Percentiles rank a stretch among this genome's conserved stretches.
Evolutionary conservation across 352 stramenopile genomes (phyloP).

Genomic region (Pythium dissotocum): DNA sequence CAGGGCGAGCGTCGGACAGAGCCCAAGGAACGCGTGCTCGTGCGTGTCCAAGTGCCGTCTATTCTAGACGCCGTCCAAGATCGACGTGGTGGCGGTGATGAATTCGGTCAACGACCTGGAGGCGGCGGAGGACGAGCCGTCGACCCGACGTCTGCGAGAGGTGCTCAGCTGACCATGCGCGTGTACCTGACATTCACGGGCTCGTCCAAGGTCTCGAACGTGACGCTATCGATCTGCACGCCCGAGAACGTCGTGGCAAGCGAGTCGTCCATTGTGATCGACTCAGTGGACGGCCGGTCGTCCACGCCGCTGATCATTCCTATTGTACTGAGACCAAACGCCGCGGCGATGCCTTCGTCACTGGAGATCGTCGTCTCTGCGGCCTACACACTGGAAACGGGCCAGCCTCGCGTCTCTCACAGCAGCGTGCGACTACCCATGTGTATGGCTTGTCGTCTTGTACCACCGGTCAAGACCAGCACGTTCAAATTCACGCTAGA

Average conservation of each 20-base stretch:
- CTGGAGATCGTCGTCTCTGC: slow-evolving; percentile 65
- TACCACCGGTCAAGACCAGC: slow-evolving; percentile 76
- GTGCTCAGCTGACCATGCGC: slow-evolving; percentile 68
- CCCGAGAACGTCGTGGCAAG: slow-evolving; percentile 63
- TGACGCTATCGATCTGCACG: slow-evolving; percentile 70
- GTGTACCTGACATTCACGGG: slow-evolving; percentile 88
- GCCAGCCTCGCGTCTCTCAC: slow-evolving; percentile 69
- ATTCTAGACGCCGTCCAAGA: slow-evolving; percentile 61
- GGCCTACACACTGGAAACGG: slow-evolving; percentile 70
- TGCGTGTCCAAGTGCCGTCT: slow-evolving; percentile 70
- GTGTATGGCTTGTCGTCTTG: slow-evolving; percentile 64
- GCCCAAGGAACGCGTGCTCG: slow-evolving; percentile 71
- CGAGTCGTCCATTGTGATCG: slow-evolving; percentile 70
- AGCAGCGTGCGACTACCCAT: slow-evolving; percentile 72
- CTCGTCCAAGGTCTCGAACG: slow-evolving; percentile 59
- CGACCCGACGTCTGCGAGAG: slow-evolving; percentile 11
- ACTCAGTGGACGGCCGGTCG: slow-evolving; percentile 62
- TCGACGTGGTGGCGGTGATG: slow-evolving; percentile 32
- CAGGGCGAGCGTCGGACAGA: slow-evolving; percentile 67
- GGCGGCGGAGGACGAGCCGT: slow-evolving; percentile 7
- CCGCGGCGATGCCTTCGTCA: slow-evolving; percentile 58
- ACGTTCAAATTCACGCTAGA: slow-evolving; percentile 90
- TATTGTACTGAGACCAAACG: slow-evolving; percentile 50
- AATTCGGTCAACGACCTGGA: slow-evolving; percentile 35
- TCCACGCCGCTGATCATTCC: slow-evolving; percentile 69